Percentiles rank a stretch among this genome's conserved stretches.
phyloP scores from a whole-genome alignment of 228 moss, liverwort and hornwort species.

The Sphagnum fallax region DNA sequence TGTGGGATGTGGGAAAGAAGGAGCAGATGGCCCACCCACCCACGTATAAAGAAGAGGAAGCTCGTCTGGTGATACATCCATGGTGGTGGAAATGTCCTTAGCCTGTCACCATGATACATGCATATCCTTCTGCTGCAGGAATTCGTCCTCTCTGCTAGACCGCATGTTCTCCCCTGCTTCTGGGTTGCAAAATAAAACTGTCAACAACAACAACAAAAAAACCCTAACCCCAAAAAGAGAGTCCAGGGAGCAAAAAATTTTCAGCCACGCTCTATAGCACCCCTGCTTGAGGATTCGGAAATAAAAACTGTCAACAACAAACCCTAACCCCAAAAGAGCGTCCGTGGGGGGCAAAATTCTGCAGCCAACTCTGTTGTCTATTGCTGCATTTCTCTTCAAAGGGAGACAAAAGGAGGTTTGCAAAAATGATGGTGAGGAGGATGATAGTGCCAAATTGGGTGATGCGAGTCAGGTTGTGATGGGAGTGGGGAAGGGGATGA shows the following conservation, averaged over 20 bases:
- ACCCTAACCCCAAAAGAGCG: neutral
- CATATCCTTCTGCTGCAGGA: constrained; percentile 1
- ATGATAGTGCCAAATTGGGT: too few relatives aligned
- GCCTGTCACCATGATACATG: constrained; percentile 21
- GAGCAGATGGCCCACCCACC: constrained; percentile 24
- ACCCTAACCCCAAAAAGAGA: neutral
- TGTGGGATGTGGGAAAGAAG: too few relatives aligned
- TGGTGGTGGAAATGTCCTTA: constrained; percentile 28
- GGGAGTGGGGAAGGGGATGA: neutral
- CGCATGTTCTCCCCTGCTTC: constrained; percentile 13
- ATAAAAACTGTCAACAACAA: neutral
- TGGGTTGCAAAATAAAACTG: neutral
- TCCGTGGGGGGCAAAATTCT: neutral
- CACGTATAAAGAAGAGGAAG: constrained; percentile 94
- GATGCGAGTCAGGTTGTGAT: too few relatives aligned
- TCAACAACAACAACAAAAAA: neutral
- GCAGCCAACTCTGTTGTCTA: too few relatives aligned
- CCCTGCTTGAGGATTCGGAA: too few relatives aligned
- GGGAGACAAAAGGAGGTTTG: too few relatives aligned
- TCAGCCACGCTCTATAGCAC: neutral
- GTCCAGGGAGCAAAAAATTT: neutral
- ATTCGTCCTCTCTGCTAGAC: constrained; percentile 1
- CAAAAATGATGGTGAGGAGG: neutral
- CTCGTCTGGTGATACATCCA: constrained; percentile 97
- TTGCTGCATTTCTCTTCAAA: too few relatives aligned